Base-by-base conservation (phyloP, 139 green algal species). In the Chlorella sp. region DNA sequence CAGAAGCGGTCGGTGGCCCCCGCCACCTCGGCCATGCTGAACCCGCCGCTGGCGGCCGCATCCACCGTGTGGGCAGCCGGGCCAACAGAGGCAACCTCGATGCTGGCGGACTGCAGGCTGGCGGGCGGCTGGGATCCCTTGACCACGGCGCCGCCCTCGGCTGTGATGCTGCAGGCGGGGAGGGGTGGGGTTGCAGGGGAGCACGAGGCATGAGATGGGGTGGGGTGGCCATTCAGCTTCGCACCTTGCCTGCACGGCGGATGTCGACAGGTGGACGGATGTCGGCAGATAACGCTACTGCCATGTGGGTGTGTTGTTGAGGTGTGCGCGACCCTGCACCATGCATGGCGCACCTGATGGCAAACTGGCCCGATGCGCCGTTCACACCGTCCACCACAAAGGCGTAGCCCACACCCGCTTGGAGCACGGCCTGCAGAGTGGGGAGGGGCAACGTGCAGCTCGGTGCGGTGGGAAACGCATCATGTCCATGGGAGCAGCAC, bases 381-480 rank as follows among this genome's bases (percentile, higher is more conserved):
- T 43, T 67, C 13, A 86, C 83, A 56, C 89, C 86, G 17, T 92
- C 89, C 14, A 92, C 84, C 6, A 92, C 76, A 56, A 92, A 86
- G 56, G 54, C 84, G 76, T 92, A 92, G 1, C 74, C 84, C 30
- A 86, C 62, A 11, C 89, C 89, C 3, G 86, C 89, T 32, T 64
- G 73, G n/a, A 87, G 58, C 17, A 46, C 36, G 19, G 30, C 54
- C 82, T 86, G 82, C 72, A 73, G 4, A 3, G 13, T 38, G 9
- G 16, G 9, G 26, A 43, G 41, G 40, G 78, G 4, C 8, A 32
- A 69, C 7, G 30, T 34, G 14, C 26, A 41, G 43, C 69, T 48
- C 5, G 67, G 34, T 34, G 8, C 3, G 1, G 43, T 8, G 1
- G 67, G 11, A 8, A 24, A 34, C 41, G 51, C 11, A 40, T 7